A percentile compares a stretch with the other conserved stretches of the same genome.
Evolutionary conservation across 2,329 filamentous ascomycete genomes (phyloP).

Genomic region (Metarhizium anisopliae): DNA sequence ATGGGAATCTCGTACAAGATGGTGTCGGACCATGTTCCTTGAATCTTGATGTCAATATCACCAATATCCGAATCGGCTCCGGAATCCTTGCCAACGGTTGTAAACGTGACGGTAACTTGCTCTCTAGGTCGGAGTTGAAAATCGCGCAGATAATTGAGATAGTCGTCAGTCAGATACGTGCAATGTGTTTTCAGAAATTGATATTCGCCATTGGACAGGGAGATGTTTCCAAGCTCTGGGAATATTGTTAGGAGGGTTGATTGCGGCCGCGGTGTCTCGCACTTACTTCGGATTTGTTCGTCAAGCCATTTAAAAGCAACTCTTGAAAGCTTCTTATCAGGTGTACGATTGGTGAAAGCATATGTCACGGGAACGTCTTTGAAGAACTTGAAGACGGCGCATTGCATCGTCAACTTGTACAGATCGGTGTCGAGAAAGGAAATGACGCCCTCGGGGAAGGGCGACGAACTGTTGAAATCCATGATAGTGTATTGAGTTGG

Average conservation of each 20-base stretch:
- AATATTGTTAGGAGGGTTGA: not conserved
- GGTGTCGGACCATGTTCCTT: slow-evolving; percentile 84
- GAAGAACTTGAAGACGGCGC: slow-evolving; percentile 88
- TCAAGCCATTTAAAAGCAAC: slow-evolving; percentile 79
- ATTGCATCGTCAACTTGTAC: slow-evolving; percentile 99
- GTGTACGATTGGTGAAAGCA: slow-evolving; percentile 89
- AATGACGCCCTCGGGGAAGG: slow-evolving; percentile 66
- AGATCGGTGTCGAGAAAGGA: slow-evolving; percentile 77
- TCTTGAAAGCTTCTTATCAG: slow-evolving; percentile 82
- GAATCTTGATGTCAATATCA: slow-evolving; percentile 66
- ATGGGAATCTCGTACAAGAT: slow-evolving; percentile 97
- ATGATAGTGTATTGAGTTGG: slow-evolving; percentile 25
- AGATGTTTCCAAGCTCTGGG: slow-evolving; percentile 72
- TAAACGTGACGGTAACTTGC: slow-evolving; percentile 67
- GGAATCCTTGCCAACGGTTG: slow-evolving; percentile 43
- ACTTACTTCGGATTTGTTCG: slow-evolving; percentile 68
- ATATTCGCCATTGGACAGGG: slow-evolving; percentile 70
- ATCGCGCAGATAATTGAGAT: slow-evolving; percentile 71
- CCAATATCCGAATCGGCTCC: slow-evolving; percentile 59
- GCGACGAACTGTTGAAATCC: slow-evolving; percentile 58
- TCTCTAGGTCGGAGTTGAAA: slow-evolving; percentile 76
- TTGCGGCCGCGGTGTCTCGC: not conserved
- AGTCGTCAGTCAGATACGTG: slow-evolving; percentile 67
- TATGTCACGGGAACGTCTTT: slow-evolving; percentile 77
- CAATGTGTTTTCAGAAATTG: slow-evolving; percentile 71